Conservation (phyloP, 371 early-diverging fungal species). For the Batrachochytrium dendrobatidis region DNA sequence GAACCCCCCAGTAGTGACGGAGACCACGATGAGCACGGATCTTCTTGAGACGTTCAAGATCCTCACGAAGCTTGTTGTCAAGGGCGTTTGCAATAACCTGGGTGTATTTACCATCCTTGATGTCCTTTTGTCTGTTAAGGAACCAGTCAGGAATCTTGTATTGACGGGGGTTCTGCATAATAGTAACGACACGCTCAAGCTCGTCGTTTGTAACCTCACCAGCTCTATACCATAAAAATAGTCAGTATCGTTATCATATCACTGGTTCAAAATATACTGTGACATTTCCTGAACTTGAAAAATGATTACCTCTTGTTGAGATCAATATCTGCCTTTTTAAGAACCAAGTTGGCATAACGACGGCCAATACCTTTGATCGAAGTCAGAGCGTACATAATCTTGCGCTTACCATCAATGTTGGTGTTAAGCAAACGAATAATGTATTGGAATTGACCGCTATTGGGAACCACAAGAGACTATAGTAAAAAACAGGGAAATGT, state of each 20-base stretch:
- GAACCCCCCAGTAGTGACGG: constrained; percentile 95
- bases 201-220: constrained; percentile 92
- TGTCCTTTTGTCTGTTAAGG: constrained; percentile 98
- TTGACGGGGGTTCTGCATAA: constrained; percentile 45
- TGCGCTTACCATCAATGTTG: constrained; percentile 97
- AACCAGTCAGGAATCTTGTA: constrained; percentile 97
- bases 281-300: constrained; percentile 18
- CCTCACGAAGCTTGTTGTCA: constrained; percentile 94
- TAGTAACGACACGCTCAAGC: constrained; percentile 43
- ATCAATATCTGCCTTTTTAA: constrained; percentile 98
- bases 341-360: constrained; percentile 94
- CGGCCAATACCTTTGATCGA: constrained; percentile 98
- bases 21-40: constrained; percentile 91
- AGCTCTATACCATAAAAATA: constrained; percentile 55
- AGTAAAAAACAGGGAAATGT: no score
- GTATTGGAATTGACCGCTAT: constrained; percentile 91
- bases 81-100: constrained; percentile 93
- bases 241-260: neutral
- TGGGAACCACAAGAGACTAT: constrained; percentile 83
- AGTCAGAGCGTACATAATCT: constrained; percentile 94
- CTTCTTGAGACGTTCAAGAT: constrained; percentile 94
- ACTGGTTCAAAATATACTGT: constrained; percentile 24
- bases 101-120: constrained; percentile 84
- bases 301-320: constrained; percentile 71
- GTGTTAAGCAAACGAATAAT: constrained; percentile 99